These are phyloP conservation scores for Leccinum pellstonianum DNA, from an alignment of 768 basidiomycete species.

Conservation along the genomic window DNA sequence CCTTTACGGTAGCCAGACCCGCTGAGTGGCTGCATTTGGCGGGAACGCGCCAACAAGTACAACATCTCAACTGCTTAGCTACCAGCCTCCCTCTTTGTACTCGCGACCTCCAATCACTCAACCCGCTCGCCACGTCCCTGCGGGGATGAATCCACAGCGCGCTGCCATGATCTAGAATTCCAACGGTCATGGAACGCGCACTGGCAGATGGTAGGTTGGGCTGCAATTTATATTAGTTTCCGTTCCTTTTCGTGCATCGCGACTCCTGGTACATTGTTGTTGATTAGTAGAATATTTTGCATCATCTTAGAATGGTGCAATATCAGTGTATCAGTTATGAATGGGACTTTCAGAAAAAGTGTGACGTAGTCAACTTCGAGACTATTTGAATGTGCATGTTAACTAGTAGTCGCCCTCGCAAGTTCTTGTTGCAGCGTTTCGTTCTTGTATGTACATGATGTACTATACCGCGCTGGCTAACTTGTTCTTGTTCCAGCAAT, in stretches of 20 bases:
- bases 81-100: constrained; percentile 38
- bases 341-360: constrained; percentile 1
- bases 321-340: not conserved
- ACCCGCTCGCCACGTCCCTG: constrained; percentile 46
- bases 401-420: constrained; percentile 24
- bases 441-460: constrained; percentile 30
- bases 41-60: constrained; percentile 29
- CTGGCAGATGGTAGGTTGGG: constrained; percentile 31
- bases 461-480: constrained; percentile 8
- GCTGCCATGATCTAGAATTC: constrained; percentile 62
- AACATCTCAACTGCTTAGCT: constrained; percentile 38
- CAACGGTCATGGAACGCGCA: constrained; percentile 33
- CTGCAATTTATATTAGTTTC: constrained; percentile 16
- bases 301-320: too few relatives aligned
- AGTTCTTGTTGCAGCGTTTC: constrained; percentile 35
- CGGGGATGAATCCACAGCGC: constrained; percentile 66
- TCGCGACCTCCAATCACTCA: constrained; percentile 39
- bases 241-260: constrained; percentile 16
- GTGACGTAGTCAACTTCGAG: not conserved
- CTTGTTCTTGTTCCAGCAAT: too few relatives aligned
- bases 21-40: constrained; percentile 28
- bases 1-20: constrained; percentile 57
- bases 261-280: constrained; percentile 19
- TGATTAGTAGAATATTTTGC: constrained; percentile 24
- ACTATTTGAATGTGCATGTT: not conserved